These are phyloP conservation scores for Haplosporangium sp. DNA, from an alignment of 371 early-diverging fungal species.

Conservation along the genomic window DNA sequence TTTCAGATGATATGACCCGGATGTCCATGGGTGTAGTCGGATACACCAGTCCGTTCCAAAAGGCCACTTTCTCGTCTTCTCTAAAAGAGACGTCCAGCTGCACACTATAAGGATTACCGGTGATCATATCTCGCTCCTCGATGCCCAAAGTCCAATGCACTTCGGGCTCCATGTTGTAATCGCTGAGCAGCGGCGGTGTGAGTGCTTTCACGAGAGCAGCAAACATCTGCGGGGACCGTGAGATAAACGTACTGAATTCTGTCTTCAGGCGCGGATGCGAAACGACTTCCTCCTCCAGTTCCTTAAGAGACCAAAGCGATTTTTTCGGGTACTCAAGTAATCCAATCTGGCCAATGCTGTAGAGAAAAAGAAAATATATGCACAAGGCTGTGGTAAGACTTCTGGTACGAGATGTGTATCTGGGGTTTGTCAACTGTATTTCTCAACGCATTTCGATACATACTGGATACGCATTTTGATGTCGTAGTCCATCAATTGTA, in stretches of 20 bases:
- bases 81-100: constrained; percentile 37
- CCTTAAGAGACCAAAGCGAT: constrained; percentile 1
- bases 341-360: constrained; percentile 36
- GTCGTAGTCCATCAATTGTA: constrained; percentile 32
- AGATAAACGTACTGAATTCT: constrained; percentile 33
- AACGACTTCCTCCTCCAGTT: constrained; percentile 20
- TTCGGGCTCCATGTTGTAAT: constrained; percentile 3
- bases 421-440: too few species aligned
- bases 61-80: constrained; percentile 29
- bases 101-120: constrained; percentile 1
- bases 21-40: constrained; percentile 36
- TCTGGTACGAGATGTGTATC: neutral
- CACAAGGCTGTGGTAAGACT: neutral
- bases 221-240: constrained; percentile 5
- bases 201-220: constrained; percentile 10
- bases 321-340: constrained; percentile 19
- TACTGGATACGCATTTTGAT: constrained; percentile 50
- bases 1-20: constrained; percentile 35
- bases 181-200: constrained; percentile 1
- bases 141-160: constrained; percentile 30
- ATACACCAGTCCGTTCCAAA: constrained; percentile 43
- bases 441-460: neutral
- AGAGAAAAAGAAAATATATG: neutral
- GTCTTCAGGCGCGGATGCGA: constrained; percentile 15
- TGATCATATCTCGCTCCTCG: constrained; percentile 2